Conservation (phyloP, 2,329 filamentous ascomycete genomes). For the Neonectria punicea region DNA sequence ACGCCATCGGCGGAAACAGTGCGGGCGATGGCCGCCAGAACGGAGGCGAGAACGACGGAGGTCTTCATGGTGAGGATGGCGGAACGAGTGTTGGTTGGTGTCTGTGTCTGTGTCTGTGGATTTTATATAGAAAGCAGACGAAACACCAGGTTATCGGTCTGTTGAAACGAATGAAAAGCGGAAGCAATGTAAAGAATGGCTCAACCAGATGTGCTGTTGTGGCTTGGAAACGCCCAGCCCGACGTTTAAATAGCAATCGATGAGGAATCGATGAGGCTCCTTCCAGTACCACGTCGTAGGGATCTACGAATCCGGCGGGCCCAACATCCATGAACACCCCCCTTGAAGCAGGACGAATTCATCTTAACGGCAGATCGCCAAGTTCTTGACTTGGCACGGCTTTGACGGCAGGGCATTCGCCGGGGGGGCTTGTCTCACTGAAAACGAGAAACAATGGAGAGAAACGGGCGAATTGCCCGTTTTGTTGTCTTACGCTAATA, state of each 20-base stretch:
- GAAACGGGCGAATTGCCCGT: background rate
- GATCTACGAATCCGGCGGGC: background rate
- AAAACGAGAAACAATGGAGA: background rate
- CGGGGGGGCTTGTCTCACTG: background rate
- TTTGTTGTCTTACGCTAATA: background rate
- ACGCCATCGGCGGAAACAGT: slow-evolving; percentile 33
- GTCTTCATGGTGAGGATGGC: background rate
- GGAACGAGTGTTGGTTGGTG: background rate
- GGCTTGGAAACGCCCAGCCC: background rate
- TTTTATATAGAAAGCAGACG: background rate
- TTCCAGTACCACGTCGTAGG: background rate
- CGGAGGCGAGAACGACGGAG: background rate
- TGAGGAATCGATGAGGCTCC: background rate
- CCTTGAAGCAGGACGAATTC: background rate
- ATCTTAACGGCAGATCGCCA: background rate
- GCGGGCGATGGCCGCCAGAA: background rate
- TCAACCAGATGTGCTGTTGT: background rate
- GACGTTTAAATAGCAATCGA: background rate
- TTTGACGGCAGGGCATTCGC: background rate
- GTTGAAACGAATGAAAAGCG: background rate
- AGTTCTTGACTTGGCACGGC: background rate
- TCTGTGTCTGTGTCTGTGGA: background rate
- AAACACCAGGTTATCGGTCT: slow-evolving; percentile 1
- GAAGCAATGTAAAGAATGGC: background rate
- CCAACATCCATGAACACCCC: no score